Evolutionary conservation across 192 early-diverging fungal genomes (phyloP), one percentile per base, ranked within the genome.

Genomic region (Backusella tarrabulga): DNA sequence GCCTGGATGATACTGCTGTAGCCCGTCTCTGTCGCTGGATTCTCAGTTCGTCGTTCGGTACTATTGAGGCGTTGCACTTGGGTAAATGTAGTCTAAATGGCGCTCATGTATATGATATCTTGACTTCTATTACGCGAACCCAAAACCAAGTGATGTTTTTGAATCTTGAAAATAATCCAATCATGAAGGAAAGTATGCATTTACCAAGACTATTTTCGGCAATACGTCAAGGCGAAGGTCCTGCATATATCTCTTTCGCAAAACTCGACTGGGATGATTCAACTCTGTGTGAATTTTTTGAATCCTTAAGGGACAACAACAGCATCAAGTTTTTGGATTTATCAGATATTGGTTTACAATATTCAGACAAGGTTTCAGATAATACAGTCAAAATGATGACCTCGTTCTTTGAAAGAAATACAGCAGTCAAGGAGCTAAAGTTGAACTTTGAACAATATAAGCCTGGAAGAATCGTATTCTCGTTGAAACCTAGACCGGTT

Each of bases 181-280:
- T 87, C 2, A 80, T 78, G 67, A 81, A 83, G 17, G 83, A 85
- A 2, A 69, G 77, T 6, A 77, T 77, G 32, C 76, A 83, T 35
- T 69, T 84, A 15, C 82, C 85, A 32, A 76, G 76, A 35, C 76
- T 87, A 17, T 79, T 80, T 34, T 80, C 72, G 63, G 68, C 83
- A 3, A 71, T 87, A 11, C 69, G 82, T 73, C 80, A 78, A 21
- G 72, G 81, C 12, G 81, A 84, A 52, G 83, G 83, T 3, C 77
- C 86, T 7, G 54, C 54, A 0, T 85, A 83, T 1, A 19, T 87
- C 32, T 79, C 83, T 11, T 72, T 87, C 14, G 77, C 81, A 6
- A 78, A 79, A 34, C 78, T 81, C 23, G 83, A 85, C 32, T 87
- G 86, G 86, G 85, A 85, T 34, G 86, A 87, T 40, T 75, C 75